A percentile compares a stretch with the other conserved stretches of the same genome.
Conservation (phyloP, 106 monocot genomes). For the Dendrobium chrysotoxum region DNA sequence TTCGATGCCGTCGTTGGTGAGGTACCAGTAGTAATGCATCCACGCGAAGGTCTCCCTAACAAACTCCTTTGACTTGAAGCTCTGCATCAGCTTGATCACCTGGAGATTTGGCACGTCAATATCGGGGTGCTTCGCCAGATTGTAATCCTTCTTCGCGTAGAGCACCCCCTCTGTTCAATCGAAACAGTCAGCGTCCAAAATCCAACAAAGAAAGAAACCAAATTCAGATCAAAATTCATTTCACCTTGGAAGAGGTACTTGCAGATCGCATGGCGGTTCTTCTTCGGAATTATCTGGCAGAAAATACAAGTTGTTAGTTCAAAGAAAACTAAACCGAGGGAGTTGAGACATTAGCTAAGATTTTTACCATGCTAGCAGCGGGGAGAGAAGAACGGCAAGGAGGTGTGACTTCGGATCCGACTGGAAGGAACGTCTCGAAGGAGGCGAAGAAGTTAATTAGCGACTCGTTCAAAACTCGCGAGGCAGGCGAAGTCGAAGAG, state of each 20-base stretch:
- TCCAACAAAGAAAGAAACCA: neutral
- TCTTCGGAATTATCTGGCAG: slow-evolving; percentile 68
- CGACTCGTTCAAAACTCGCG: too few relatives aligned
- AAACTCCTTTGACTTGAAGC: slow-evolving; percentile 88
- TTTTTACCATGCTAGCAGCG: too few relatives aligned
- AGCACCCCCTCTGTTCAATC: slow-evolving; percentile 66
- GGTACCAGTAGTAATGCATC: slow-evolving; percentile 94
- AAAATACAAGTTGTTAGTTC: too few relatives aligned
- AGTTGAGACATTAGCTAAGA: too few relatives aligned
- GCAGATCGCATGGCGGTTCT: slow-evolving; percentile 74
- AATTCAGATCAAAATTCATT: too few relatives aligned
- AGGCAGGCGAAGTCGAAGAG: too few relatives aligned
- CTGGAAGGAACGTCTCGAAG: too few relatives aligned
- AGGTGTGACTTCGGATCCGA: too few relatives aligned
- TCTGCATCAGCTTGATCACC: slow-evolving; percentile 97
- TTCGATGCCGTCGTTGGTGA: slow-evolving; percentile 92
- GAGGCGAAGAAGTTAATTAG: too few relatives aligned
- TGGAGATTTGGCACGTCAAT: slow-evolving; percentile 89
- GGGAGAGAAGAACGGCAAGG: too few relatives aligned
- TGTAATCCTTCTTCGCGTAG: slow-evolving; percentile 91
- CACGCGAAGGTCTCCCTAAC: slow-evolving; percentile 92
- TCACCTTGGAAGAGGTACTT: slow-evolving; percentile 86
- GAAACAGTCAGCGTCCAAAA: neutral
- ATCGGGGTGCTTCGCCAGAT: slow-evolving; percentile 74
- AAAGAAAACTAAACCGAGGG: too few relatives aligned